phyloP scores from a whole-genome alignment of 371 early-diverging fungal genomes.

The Rhizopus arrhizus region DNA sequence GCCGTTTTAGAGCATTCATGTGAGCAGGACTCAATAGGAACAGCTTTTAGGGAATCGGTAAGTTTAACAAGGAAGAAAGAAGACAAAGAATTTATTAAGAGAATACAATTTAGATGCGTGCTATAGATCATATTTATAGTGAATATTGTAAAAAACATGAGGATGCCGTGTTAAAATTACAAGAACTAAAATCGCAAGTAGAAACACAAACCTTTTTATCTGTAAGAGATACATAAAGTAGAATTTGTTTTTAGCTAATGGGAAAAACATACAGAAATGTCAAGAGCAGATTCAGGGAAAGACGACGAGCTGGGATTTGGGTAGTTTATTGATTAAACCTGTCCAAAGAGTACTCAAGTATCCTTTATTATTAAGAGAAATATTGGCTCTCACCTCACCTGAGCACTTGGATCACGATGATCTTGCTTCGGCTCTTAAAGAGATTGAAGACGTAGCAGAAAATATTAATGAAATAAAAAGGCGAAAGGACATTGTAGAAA shows the following conservation, averaged over 20 bases:
- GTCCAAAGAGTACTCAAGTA: conserved; percentile 88
- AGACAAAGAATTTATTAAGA: too few species aligned
- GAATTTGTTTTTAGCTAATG: conserved; percentile 1
- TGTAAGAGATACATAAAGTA: conserved; percentile 26
- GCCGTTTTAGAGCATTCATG: conserved; percentile 41
- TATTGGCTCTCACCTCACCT: conserved; percentile 60
- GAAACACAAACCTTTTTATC: conserved; percentile 55
- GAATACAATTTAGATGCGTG: conserved; percentile 35
- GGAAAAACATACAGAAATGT: conserved; percentile 35
- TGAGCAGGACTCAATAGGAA: conserved; percentile 50
- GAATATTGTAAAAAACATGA: conserved; percentile 81
- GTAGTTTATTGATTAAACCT: conserved; percentile 80
- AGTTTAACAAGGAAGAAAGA: neutral
- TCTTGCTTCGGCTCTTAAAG: conserved; percentile 53
- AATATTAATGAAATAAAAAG: conserved; percentile 85
- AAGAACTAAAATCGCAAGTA: conserved; percentile 53
- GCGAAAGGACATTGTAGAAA: conserved; percentile 85
- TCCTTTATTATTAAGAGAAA: conserved; percentile 61
- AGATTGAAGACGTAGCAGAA: conserved; percentile 73
- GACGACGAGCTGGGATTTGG: conserved; percentile 82
- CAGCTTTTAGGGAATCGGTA: conserved; percentile 64
- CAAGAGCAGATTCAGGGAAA: conserved; percentile 59
- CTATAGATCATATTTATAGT: conserved; percentile 66
- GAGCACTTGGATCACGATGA: conserved; percentile 63
- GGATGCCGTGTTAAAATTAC: conserved; percentile 59